Conservation (phyloP, 768 basidiomycete genomes). For the Pholiota microspora region DNA sequence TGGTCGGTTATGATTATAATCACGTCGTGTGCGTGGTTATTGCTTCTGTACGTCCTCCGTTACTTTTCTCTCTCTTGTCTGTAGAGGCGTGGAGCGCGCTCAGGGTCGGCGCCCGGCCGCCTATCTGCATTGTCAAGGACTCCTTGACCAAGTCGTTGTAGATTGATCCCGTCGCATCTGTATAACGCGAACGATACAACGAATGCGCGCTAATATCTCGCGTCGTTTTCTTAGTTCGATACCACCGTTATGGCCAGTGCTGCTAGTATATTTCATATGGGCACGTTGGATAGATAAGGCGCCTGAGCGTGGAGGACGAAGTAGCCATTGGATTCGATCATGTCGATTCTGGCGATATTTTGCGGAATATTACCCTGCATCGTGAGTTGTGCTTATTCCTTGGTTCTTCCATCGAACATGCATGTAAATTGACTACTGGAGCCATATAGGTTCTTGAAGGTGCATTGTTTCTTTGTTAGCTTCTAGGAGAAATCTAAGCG, state of each 20-base stretch:
- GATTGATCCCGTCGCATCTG: too few relatives aligned
- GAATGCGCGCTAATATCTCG: neutral
- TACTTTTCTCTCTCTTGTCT: neutral
- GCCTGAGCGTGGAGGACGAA: slow-evolving; percentile 70
- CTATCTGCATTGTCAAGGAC: neutral
- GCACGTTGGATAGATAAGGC: slow-evolving; percentile 69
- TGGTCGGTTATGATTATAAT: slow-evolving; percentile 85
- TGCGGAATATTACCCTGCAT: slow-evolving; percentile 88
- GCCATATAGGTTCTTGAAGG: slow-evolving; percentile 47
- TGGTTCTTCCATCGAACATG: neutral
- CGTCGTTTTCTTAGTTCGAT: slow-evolving; percentile 57
- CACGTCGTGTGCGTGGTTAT: slow-evolving; percentile 62
- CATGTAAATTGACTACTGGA: slow-evolving; percentile 25
- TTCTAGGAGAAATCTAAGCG: neutral
- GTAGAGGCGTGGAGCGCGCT: neutral
- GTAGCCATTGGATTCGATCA: slow-evolving; percentile 73
- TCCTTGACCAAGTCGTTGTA: too few relatives aligned
- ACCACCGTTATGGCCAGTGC: slow-evolving; percentile 84
- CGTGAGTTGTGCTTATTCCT: slow-evolving; percentile 50
- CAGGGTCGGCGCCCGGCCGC: neutral
- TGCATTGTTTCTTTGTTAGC: slow-evolving; percentile 18
- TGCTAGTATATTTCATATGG: slow-evolving; percentile 81
- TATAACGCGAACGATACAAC: too few relatives aligned
- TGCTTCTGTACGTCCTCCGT: slow-evolving; percentile 65
- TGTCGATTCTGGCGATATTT: slow-evolving; percentile 82